Conservation (phyloP, 1,139 yeast genomes). For the Debaryomyces sp. region DNA sequence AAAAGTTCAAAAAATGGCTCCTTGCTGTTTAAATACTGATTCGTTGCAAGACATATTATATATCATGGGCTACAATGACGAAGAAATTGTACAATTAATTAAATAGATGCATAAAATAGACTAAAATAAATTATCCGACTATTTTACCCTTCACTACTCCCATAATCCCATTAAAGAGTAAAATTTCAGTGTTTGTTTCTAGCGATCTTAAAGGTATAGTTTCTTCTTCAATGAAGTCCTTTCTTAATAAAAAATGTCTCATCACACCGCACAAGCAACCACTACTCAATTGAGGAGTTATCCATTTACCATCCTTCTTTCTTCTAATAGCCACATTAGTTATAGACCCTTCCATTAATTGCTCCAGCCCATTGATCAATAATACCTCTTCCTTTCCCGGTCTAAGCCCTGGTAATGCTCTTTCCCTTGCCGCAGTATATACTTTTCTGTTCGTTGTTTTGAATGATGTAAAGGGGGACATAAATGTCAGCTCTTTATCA, state of each 20-base stretch:
- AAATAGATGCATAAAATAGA: conserved; percentile 12
- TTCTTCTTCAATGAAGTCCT: conserved; percentile 59
- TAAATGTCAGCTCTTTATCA: conserved; percentile 54
- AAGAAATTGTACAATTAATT: conserved; percentile 45
- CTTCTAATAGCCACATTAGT: conserved; percentile 74
- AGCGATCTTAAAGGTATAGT: conserved; percentile 48
- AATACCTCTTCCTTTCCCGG: conserved; percentile 66
- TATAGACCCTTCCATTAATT: conserved; percentile 82
- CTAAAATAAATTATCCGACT: conserved; percentile 12
- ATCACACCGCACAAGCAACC: conserved; percentile 91
- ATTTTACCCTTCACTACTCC: conserved; percentile 76
- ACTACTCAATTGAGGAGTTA: conserved; percentile 72
- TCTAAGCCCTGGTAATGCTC: conserved; percentile 40
- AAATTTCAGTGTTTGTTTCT: conserved; percentile 61
- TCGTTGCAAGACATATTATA: conserved; percentile 74
- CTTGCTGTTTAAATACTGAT: conserved; percentile 73
- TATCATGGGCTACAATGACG: conserved; percentile 74
- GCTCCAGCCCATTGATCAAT: conserved; percentile 59
- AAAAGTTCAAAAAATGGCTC: conserved; percentile 80
- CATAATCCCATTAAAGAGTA: conserved; percentile 79
- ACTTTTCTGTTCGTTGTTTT: conserved; percentile 77
- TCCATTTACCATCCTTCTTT: conserved; percentile 55
- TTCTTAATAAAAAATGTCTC: conserved; percentile 63
- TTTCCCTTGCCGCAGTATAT: conserved; percentile 63
- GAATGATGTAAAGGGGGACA: conserved; percentile 82